Percentiles rank a stretch among this genome's conserved stretches.
Evolutionary conservation across 768 basidiomycete species (phyloP).

Genomic region (Boletellus sp.): DNA sequence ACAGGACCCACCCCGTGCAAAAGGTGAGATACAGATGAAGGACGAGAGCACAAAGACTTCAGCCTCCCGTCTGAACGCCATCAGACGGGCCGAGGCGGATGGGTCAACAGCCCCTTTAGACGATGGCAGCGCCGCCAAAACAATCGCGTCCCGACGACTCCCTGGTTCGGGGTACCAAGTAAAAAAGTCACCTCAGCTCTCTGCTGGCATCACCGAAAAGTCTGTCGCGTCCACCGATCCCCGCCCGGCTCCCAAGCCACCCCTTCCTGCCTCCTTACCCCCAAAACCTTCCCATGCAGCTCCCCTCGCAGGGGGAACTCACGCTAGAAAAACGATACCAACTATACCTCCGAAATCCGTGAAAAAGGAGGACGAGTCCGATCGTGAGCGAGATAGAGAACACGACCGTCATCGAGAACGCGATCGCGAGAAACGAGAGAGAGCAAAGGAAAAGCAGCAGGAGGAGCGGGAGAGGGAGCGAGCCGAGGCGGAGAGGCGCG

Average conservation of each 20-base stretch:
- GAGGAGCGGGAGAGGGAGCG: slow-evolving; percentile 22
- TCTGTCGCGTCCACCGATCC: slow-evolving; percentile 16
- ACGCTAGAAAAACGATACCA: slow-evolving; percentile 30
- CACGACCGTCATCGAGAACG: slow-evolving; percentile 25
- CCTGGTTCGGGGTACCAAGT: slow-evolving; percentile 51
- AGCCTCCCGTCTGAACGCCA: slow-evolving; percentile 30
- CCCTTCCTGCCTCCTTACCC: slow-evolving; percentile 31
- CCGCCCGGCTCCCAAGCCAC: slow-evolving; percentile 25
- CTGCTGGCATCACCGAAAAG: slow-evolving; percentile 20
- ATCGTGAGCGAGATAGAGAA: slow-evolving; percentile 25
- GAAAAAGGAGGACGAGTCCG: slow-evolving; percentile 28
- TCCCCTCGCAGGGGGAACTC: slow-evolving; percentile 21
- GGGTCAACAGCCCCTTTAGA: slow-evolving; percentile 20
- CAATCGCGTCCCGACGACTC: slow-evolving; percentile 29
- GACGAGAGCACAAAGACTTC: slow-evolving; percentile 31
- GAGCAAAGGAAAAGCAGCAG: slow-evolving; percentile 21
- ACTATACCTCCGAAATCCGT: slow-evolving; percentile 14
- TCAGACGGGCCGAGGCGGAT: slow-evolving; percentile 27
- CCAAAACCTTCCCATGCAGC: slow-evolving; percentile 32
- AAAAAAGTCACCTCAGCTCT: slow-evolving; percentile 30
- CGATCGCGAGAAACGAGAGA: slow-evolving; percentile 22
- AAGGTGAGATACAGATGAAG: slow-evolving; percentile 41
- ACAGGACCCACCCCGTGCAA: slow-evolving; percentile 21
- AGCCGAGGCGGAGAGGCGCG: slow-evolving; percentile 19
- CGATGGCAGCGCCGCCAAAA: slow-evolving; percentile 12